Conservation (phyloP, 768 basidiomycete species). For the Agrocybe pediades region DNA sequence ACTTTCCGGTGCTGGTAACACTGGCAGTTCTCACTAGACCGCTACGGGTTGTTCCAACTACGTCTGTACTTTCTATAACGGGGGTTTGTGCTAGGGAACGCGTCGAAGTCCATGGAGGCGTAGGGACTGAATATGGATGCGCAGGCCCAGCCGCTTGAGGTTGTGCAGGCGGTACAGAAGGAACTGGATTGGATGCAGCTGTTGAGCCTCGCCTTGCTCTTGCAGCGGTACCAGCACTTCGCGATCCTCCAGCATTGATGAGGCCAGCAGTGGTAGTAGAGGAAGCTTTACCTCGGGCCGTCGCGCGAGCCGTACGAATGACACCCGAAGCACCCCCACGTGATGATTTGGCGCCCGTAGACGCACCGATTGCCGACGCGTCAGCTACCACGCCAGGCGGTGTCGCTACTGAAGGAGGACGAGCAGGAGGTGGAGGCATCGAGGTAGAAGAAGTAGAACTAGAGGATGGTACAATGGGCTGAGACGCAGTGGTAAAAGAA, state of each 20-base stretch:
- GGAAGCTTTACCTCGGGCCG: too few species aligned
- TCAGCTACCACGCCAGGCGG: too few species aligned
- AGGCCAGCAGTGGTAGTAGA: not conserved
- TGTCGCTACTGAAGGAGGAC: too few species aligned
- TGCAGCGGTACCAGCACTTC: not conserved
- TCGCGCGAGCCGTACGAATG: too few species aligned
- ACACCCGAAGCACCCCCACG: not conserved
- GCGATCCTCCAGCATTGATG: not conserved
- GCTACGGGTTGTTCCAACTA: not conserved
- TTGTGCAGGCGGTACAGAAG: too few species aligned
- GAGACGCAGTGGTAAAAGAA: not conserved
- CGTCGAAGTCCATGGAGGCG: not conserved
- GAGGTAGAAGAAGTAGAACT: too few species aligned
- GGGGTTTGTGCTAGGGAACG: not conserved
- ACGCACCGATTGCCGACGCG: too few species aligned
- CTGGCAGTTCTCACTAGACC: not conserved
- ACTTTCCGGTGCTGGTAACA: not conserved
- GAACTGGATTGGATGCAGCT: too few species aligned
- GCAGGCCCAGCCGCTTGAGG: not conserved
- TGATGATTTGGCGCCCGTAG: not conserved
- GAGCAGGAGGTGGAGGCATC: too few species aligned
- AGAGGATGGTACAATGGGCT: too few species aligned
- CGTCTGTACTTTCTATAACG: not conserved
- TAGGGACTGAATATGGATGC: not conserved
- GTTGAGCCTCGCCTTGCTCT: not conserved